Base-by-base conservation (phyloP, 148 eudicot species). In the Suaeda aralocaspica region DNA sequence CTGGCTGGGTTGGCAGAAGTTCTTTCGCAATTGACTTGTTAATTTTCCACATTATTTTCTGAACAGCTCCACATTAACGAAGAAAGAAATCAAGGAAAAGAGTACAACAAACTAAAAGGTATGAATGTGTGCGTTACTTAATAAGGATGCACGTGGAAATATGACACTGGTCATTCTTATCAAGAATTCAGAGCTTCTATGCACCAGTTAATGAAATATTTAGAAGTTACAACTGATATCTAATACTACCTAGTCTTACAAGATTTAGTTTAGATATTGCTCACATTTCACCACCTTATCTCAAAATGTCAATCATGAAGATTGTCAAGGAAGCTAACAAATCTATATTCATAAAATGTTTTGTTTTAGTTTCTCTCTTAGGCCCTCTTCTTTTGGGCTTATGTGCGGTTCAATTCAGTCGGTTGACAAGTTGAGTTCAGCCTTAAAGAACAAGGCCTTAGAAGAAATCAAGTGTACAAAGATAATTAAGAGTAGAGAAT, bases 21-120 rank as follows among this genome's bases (percentile, higher is more conserved):
- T 94, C 98, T 81, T 89, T 94, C 30, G 92, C 98, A 66, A 94
- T 94, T 71, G 98, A 88, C 86, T 94, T 94, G 82, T 91, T 94
- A 61, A 94, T 85, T 83, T 94, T 94, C 98, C 98, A 94, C 96
- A 91, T 91, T 69, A 94, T 83, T 84, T 94, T 94, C 97, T 94
- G 89, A 77, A 84, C 64, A 79, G 82, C 84, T 78, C 87, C 79
- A 83, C 69, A 78, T 70, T 66, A 69, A 74, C 68, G 69, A 70
- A 55, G 72, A 51, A 56, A 52, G 48, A 69, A 55, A 51, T 74
- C 72, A 79, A 82, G 58, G 60, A 52, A 51, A 56, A 13, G 39
- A 26, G 4, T 62, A 21, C 41, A 41, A 50, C 9, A 36, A 41
- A 11, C 12, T 0, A n/a, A n/a, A n/a, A n/a, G n/a, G n/a, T n/a